Base-by-base conservation (phyloP, 192 early-diverging fungal genomes). In the Coemansia sp. region DNA sequence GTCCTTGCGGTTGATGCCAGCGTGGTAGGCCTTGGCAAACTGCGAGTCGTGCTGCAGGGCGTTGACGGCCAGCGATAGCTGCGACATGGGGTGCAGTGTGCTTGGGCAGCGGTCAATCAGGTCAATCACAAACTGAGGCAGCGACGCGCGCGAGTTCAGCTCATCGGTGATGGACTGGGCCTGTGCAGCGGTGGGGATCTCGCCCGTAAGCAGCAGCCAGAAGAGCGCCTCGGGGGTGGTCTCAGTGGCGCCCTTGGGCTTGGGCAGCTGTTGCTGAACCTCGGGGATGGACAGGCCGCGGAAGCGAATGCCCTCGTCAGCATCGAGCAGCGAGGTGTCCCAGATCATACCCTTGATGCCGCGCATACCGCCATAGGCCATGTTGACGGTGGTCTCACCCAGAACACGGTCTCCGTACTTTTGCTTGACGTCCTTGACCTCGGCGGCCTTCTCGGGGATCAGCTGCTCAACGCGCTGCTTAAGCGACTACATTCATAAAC, bases 71-170 rank as follows among this genome's bases (percentile, higher is more conserved):
- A 99, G 84, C 58, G 92, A 88, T 85, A 99, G 93, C 89, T 99
- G 97, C 67, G 93, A 93, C 97, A 99, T 99, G 70, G 97, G 95
- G 90, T 99, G 97, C 70, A 99, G 91, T 56, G 95, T 96, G 89
- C 86, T 91, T 70, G 97, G 97, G 89, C 97, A 99, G 70, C 95
- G 89, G 88, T 99, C 97, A 67, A 99, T 90, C 81, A 99, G 85
- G 64, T 99, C 97, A 81, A 95, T 90, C 72, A 99, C 97, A 83
- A 96, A 95, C 63, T 88, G 76, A 53, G 97, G 97, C 69, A 99
- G 88, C 67, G 90, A 85, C 58, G 95, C 87, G 67, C 97, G 91
- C 68, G 95, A 93, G 77, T 95, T 96, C 91, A 95, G 97, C 87
- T 99, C 97, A 68, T 90, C 90, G 61, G 97, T 98, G 39, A 99